These are phyloP conservation scores for Penicillium fimorum DNA, from an alignment of 495 filamentous ascomycete species.

Conservation along the genomic window DNA sequence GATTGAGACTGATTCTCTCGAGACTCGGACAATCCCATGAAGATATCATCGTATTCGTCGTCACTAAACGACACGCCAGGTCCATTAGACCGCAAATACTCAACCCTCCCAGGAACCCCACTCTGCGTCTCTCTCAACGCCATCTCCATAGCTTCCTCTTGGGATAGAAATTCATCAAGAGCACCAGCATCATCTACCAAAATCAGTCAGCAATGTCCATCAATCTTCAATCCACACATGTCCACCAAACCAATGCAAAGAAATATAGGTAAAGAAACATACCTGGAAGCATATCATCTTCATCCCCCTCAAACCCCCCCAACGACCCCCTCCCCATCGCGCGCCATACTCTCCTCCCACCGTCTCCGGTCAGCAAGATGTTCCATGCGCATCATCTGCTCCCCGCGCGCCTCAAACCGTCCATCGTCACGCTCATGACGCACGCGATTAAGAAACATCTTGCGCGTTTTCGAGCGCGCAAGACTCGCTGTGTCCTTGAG, in stretches of 20 bases:
- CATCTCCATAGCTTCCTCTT: constrained; percentile 36
- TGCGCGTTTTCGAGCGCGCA: constrained; percentile 36
- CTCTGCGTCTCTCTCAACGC: constrained; percentile 14
- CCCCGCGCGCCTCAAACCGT: constrained; percentile 66
- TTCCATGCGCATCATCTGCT: constrained; percentile 63
- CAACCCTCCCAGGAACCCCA: background rate
- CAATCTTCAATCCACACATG: background rate
- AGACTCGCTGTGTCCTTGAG: constrained; percentile 22
- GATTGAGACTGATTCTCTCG: background rate
- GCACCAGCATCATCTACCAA: constrained; percentile 33
- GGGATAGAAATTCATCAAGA: constrained; percentile 34
- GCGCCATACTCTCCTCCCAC: constrained; percentile 48
- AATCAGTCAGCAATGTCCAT: background rate
- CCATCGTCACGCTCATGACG: constrained; percentile 66
- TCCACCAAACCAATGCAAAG: background rate
- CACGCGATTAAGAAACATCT: constrained; percentile 78
- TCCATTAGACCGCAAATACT: constrained; percentile 2
- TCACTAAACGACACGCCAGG: constrained; percentile 46
- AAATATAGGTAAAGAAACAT: constrained; percentile 10
- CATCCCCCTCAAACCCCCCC: constrained; percentile 38
- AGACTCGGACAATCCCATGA: constrained; percentile 38
- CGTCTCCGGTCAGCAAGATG: constrained; percentile 48
- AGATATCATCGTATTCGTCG: constrained; percentile 56
- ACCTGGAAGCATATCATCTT: constrained; percentile 31
- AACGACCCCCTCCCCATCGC: constrained; percentile 28